Evolutionary conservation across 306 rosid genomes (phyloP), one percentile per base, ranked within the genome.

Genomic region (Vigna hirtella): DNA sequence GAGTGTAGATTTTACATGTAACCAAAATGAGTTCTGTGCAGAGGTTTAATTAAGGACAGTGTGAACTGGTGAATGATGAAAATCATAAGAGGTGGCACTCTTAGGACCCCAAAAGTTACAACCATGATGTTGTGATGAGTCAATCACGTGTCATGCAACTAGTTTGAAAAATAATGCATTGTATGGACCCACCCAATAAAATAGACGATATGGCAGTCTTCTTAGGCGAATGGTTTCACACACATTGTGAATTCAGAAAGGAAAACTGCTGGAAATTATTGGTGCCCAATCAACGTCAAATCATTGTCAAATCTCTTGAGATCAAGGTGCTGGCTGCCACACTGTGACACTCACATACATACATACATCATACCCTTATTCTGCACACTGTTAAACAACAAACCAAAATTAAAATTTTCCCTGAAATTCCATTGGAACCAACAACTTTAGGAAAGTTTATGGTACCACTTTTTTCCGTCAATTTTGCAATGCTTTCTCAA

Each of bases 211-310:
- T 76, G 63, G 70, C 59, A 73, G 82, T 75, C 73, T 49, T 83
- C 55, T 22, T 74, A 79, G 68, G 61, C 58, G 26, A 3, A 73
- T 82, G 89, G 73, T 82, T 85, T 85, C 89, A 85, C 89, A 88
- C 81, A 88, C 81, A 55, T 13, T 73, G 86, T 79, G 43, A 83
- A 83, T 51, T 66, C 51, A 36, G 81, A 82, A 85, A 83, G 68
- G 32, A 57, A 62, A 56, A 24, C 72, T 3, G 49, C 57, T 82
- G 76, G n/a, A 86, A 83, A 82, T 59, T 76, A 76, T 83, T 81
- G 89, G 88, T 79, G 74, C 73, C 67, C 91, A 76, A 83, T 88
- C 89, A 88, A 83, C 89, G 18, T 91, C 91, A 84, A 84, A 87
- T 84, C 89, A 82, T 82, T 87, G 86, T 82, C 65, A 82, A 82